Evolutionary conservation across 2,329 filamentous ascomycete species (phyloP), one percentile per base, ranked within the genome.

Genomic region (Neopestalotiopsis sp.): DNA sequence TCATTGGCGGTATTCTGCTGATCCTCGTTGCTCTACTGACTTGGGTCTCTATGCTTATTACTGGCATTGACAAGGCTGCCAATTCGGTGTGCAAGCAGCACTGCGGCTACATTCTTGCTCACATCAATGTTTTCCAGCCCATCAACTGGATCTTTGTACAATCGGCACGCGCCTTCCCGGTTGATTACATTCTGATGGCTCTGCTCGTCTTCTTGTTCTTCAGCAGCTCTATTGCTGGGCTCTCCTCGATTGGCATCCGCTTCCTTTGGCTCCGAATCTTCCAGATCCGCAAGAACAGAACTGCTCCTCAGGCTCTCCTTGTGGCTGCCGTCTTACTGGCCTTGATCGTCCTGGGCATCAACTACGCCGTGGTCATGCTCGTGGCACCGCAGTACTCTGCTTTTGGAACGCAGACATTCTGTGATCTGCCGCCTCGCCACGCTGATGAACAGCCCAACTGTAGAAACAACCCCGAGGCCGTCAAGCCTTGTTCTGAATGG

Each of bases 231-330:
- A 91, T 99, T 65, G 89, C 94, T 1, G 96, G 96, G 17, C 90
- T 98, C 66, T 93, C 94, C 3, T 89, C 90, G 1, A 89, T 98
- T 69, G 96, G 96, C 60, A 97, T 99, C 75, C 93, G 96, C 72
- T 97, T 99, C 86, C 88, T 99, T 66, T 99, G 96, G 96, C 86
- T 99, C 74, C 92, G 89, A 69, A 90, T 99, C 76, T 98, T 98
- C 87, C 91, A 92, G 79, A 95, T 99, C 75, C 90, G 94, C 75
- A 94, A 92, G 76, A 94, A 94, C 34, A 90, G 95, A 74, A 98
- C 95, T 0, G 92, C 93, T 0, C 96, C 96, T 0, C 96, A 98
- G 79, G 96, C 95, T 1, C 86, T 99, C 6, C 89, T 99, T 67
- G 90, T 98, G 77, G 93, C 94, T 1, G 98, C 95, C 0, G 94